Percentiles rank a stretch among this genome's conserved stretches.
phyloP scores from a whole-genome alignment of 2,329 filamentous ascomycete genomes.

The Ascocoryne sarcoides region DNA sequence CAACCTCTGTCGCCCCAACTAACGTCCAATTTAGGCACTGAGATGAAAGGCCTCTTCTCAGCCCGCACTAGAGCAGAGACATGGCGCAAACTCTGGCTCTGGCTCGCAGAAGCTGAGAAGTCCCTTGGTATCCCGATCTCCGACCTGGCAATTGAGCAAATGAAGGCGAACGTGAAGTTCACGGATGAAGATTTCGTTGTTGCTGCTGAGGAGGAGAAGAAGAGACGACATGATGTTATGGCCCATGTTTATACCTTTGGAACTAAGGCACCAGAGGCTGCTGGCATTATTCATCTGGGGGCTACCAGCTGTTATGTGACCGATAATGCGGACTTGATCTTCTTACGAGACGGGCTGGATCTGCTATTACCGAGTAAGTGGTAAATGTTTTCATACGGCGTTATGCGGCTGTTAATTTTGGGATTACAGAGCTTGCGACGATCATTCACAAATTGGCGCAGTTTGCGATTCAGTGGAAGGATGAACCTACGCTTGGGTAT shows the following conservation, averaged over 20 bases:
- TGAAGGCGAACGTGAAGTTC: slow-evolving; percentile 65
- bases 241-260: slow-evolving; percentile 65
- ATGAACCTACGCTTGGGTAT: slow-evolving; percentile 56
- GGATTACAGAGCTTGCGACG: slow-evolving; percentile 71
- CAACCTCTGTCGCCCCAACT: too few species aligned
- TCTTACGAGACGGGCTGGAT: slow-evolving; percentile 62
- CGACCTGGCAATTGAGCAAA: slow-evolving; percentile 64
- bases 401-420: too few species aligned
- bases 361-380: too few species aligned
- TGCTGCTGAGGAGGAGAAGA: slow-evolving; percentile 68
- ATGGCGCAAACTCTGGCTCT: slow-evolving; percentile 62
- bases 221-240: slow-evolving; percentile 55
- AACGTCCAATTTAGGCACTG: slow-evolving; percentile 32
- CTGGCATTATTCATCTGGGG: slow-evolving; percentile 75
- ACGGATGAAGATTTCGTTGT: slow-evolving; percentile 71
- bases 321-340: slow-evolving; percentile 73
- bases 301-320: slow-evolving; percentile 23
- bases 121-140: slow-evolving; percentile 73
- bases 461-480: slow-evolving; percentile 68
- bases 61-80: slow-evolving; percentile 49
- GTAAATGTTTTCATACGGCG: too few species aligned
- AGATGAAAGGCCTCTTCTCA: slow-evolving; percentile 76
- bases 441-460: slow-evolving; percentile 64
- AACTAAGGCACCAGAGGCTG: slow-evolving; percentile 62
- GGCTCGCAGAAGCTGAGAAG: slow-evolving; percentile 72